Base-by-base conservation (phyloP, 2,329 filamentous ascomycete genomes). In the Xylariaceae sp. region DNA sequence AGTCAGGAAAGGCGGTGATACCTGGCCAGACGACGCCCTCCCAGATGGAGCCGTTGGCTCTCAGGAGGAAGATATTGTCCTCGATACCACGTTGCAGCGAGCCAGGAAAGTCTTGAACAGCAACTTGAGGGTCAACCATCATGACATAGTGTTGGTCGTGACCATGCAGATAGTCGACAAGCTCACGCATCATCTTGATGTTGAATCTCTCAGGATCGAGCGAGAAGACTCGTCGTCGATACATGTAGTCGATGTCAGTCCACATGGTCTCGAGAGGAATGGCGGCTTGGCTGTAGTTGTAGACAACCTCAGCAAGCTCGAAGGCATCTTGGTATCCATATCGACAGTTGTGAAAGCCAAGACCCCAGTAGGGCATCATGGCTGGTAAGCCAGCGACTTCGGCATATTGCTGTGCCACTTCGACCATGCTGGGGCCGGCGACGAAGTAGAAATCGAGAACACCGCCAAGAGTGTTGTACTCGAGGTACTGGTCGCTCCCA, bases 401-500 rank as follows among this genome's bases (percentile, higher is more conserved):
- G 1, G 80, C 71, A 54, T 85, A 85, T 58, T 86, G 81, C 57
- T 71, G 70, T 11, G 80, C 72, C 0, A 84, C 80, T 11, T 82
- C 77, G 36, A 79, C 68, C 0, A 83, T 80, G 0, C 71, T 74
- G 0, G 81, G 78, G 0, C 83, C 83, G 9, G 80, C 74, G 10
- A 86, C 59, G 60, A 86, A 85, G 62, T 86, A 86, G 45, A 86
- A 80, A 65, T 92, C 89, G 2, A 94, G 64, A 17, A 91, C 77
- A 10, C 89, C 89, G 6, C 89, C 88, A 0, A 92, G 75, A 1
- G 82, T 81, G 65, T 91, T 89, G 70, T 91, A 94, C 67, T 91
- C 86, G 5, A 94, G 76, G 50, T 85, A 89, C 63, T 91, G 83
- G 6, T 78, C 75, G 7, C 76, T 73, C 19, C 74, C 66, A 5